Evolutionary conservation across 352 stramenopile species (phyloP).

Genomic region (Phytophthora idaei): DNA sequence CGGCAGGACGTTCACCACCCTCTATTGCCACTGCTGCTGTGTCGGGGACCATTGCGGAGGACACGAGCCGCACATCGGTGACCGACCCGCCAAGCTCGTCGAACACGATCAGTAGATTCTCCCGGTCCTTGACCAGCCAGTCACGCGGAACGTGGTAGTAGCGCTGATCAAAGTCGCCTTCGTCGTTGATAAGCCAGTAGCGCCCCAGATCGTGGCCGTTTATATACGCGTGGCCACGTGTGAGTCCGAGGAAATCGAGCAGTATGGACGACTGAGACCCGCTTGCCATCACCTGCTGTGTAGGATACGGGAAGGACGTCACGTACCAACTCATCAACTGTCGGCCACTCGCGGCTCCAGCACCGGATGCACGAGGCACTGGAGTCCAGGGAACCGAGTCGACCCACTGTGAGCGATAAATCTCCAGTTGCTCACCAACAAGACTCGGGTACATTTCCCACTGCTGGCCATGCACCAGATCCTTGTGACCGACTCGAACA

Average conservation of each 20-base stretch:
- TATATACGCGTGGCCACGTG: constrained; percentile 60
- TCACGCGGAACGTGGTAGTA: constrained; percentile 71
- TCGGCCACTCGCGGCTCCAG: constrained; percentile 6
- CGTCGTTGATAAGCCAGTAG: constrained; percentile 66
- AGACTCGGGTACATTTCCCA: constrained; percentile 71
- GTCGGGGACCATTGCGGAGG: constrained; percentile 54
- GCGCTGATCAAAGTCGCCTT: constrained; percentile 62
- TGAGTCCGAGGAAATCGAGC: constrained; percentile 62
- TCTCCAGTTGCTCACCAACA: constrained; percentile 67
- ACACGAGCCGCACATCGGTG: constrained; percentile 49
- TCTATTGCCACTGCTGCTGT: constrained; percentile 4
- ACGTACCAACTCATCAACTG: constrained; percentile 60
- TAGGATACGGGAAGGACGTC: constrained; percentile 47
- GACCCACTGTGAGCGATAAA: constrained; percentile 54
- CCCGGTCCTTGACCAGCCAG: constrained; percentile 47
- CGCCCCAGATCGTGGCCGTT: constrained; percentile 74
- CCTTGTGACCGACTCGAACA: constrained; percentile 48
- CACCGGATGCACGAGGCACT: constrained; percentile 2
- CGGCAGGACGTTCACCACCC: neutral
- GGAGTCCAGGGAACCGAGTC: constrained; percentile 56
- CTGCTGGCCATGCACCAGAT: constrained; percentile 27
- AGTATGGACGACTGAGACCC: constrained; percentile 54
- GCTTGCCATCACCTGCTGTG: constrained; percentile 3
- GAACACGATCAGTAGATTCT: constrained; percentile 67
- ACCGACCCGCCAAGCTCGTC: constrained; percentile 65